Evolutionary conservation across 148 eudicot genomes (phyloP), one percentile per base, ranked within the genome.

Genomic region (Drosera capensis): DNA sequence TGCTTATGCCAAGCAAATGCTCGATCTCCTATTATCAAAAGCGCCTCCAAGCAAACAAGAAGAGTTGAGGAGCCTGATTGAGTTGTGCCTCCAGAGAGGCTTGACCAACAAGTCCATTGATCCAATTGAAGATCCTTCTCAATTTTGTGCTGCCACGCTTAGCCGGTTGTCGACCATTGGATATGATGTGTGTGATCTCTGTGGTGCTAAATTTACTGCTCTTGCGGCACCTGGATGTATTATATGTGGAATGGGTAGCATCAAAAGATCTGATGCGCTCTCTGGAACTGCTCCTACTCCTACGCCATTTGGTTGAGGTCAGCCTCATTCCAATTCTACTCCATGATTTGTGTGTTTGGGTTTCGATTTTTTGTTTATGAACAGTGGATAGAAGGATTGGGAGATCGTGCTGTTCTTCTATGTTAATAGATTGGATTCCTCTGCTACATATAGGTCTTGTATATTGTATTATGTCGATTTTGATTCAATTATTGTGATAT

Each of bases 221-320:
- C 71, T 90, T 25, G 73, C 95, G 1, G 49, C 95, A 21, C 81
- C 97, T 20, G 92, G 94, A 20, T 88, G 97, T 58, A 83, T 88
- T 23, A 88, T 83, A 17, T 88, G 97, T 75, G 94, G 97, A 28
- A 88, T 88, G 97, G 97, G 97, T 36, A 80, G 81, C 70, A 88
- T 88, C 58, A 88, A 88, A 52, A 72, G 97, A 58, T 88, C 97
- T 9, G 97, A 88, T 52, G 73, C 97, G 37, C 60, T 73, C 28
- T 63, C 92, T 7, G 96, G 78, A 5, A 66, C 55, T 18, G 61
- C 47, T 19, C 74, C 94, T 18, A 75, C 68, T 65, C 64, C 96
- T 67, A 66, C 90, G n/a, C 97, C 97, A 29, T 88, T 88, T 51
- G 84, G 97, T 62, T 88, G 67, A 77, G 55, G 7, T 21, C 29